Base-by-base conservation (phyloP, 2,329 filamentous ascomycete genomes). In the Monosporascus cannonballus region DNA sequence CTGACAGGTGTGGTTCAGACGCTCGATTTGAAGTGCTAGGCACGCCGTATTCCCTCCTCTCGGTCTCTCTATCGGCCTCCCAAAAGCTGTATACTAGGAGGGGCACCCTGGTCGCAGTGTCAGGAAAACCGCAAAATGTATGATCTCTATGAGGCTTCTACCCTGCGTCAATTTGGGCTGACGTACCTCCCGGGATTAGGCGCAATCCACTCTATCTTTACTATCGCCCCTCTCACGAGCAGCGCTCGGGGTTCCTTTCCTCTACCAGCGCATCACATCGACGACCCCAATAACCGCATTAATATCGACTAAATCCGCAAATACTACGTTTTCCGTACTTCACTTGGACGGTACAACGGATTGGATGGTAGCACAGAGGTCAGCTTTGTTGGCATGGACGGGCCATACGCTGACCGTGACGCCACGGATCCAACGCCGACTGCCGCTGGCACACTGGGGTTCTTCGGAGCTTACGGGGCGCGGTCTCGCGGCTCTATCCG, bases 1-100 rank as follows among this genome's bases (percentile, higher is more conserved):
- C 30, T 34, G 30, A 34, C 30, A 34, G 9, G 9, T 34, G 30
- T 14, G 30, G 30, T 14, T 46, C 61, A 96, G 94, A 97, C 80
- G 94, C 94, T 51, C 85, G 86, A 53, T 99, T 99, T 71, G 90
- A 97, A 71, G 90, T 97, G 47, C 77, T 99, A 59, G 94, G 94
- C 56, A 83, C 89, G 24, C 91, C 93, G 1, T 94, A 94, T 71
- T 97, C 94, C 51, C 84, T 99, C 58, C 85, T 99, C 61, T 96
- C 93, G 22, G 92, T 96, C 59, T 90, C 87, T 7, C 82, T 99
- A 50, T 95, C 94, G 37, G 89, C 94, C 42, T 97, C 93, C 34
- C 93, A 97, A 71, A 87, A 89, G 63, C 84, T 99, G 48, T 96
- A 94, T 72, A 96, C 94, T 22, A 83, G 93, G 61, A 85, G 91